Evolutionary conservation across 202 grass and related monocot species (phyloP), one percentile per base, ranked within the genome.

Genomic region (Carex sylvatica): DNA sequence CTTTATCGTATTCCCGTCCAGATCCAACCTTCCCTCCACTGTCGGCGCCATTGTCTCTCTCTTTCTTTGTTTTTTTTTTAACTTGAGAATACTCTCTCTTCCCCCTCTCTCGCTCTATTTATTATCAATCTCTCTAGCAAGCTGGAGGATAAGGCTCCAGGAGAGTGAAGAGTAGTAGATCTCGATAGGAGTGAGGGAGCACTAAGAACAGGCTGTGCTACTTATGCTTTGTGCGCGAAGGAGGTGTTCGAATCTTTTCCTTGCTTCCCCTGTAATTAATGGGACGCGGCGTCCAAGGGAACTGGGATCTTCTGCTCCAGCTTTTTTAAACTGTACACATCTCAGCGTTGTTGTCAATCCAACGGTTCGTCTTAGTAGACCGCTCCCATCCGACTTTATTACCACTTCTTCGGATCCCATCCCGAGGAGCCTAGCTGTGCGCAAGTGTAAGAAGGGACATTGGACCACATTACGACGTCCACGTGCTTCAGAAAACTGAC

Each of bases 1-100:
- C 61, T 38, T 70, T 38, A 93, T 81, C 38, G 89, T 79, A 79
- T 78, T 91, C 79, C 89, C 95, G 80, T 98, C 95, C 83, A 98
- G 95, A 98, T 98, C 92, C 90, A 88, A 5, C 83, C 89, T 91
- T 68, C 69, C 24, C 59, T 33, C 70, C 23, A 70, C 18, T 44
- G 84, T 31, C 61, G 83, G 5, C 52, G 84, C 79, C 38, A 89
- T 83, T 85, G 67, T 84, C n/a, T 56, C 75, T 36, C 66, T 44
- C n/a, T 54, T 36, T 87, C 54, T 56, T 58, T 60, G 68, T 86
- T 78, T 79, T 63, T 74, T 40, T 79, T 63, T 74, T 40, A 59
- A 11, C 49, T 51, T 74, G 63, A 38, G 65, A 76, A 58, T 9
- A 33, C 52, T 59, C 28, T 72, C 51, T 62, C 65, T 49, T 26